Base-by-base conservation (phyloP, 1,139 yeast genomes). In the Pichia norvegensis region DNA sequence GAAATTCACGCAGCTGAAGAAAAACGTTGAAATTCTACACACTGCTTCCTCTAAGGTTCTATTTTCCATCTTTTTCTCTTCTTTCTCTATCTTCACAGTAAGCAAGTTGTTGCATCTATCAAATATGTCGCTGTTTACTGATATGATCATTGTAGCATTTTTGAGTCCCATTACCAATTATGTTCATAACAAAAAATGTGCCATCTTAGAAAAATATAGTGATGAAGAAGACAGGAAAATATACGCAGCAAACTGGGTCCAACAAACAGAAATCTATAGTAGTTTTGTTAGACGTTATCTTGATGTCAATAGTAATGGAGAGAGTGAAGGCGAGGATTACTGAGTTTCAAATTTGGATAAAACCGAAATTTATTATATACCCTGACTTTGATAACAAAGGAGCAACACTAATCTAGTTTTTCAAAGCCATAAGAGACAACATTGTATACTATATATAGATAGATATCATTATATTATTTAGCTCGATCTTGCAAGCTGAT, bases 111-210 rank as follows among this genome's bases (percentile, higher is more conserved):
- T 8, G 11, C 11, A 25, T 8, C 11, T 25, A 8, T 25, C 35
- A 35, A 43, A 25, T 10, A 51, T 52, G 54, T 40, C 53, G 8
- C 36, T 48, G 20, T 52, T 52, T 29, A 37, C 38, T 22, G 54
- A 52, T 45, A 48, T 52, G 52, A 33, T 50, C 3, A 45, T 52
- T 13, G 48, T 52, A 13, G 52, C 54, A 8, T 37, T 48, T 16
- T 27, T 52, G 11, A 43, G 46, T 9, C 54, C 54, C 3, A 33
- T 52, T 4, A 33, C 52, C 4, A 52, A 48, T 31, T 52, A 52
- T 25, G 52, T 48, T 16, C 45, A 52, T 29, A 48, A 48, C 33
- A 52, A 52, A 35, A 50, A 48, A 35, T 52, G 54, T 29, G 37
- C 45, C 10, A 45, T 52, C 16, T 23, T 52, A 6, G 49, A 49